Conservation (phyloP, 179 eudicot genomes). For the Nepenthes alata region DNA sequence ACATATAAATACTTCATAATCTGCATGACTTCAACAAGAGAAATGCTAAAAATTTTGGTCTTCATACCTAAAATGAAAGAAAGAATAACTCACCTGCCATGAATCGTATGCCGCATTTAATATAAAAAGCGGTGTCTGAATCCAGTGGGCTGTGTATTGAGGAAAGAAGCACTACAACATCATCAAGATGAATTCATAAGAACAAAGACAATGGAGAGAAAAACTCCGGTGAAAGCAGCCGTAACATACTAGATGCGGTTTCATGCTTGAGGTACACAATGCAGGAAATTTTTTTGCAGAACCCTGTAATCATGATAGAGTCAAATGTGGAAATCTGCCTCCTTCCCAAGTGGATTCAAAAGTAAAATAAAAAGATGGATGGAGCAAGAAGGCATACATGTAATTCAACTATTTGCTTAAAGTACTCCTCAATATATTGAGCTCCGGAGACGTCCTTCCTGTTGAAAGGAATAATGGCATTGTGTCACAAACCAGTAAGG, state of each 20-base stretch:
- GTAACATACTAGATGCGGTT: conserved; percentile 49
- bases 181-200: conserved; percentile 3
- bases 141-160: conserved; percentile 39
- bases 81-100: conserved; percentile 71
- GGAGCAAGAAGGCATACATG: conserved; percentile 38
- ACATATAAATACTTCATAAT: too few relatives aligned
- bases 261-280: conserved; percentile 41
- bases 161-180: conserved; percentile 75
- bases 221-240: background rate
- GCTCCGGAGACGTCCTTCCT: conserved; percentile 76
- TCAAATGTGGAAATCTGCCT: too few relatives aligned
- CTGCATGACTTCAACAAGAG: background rate
- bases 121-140: conserved; percentile 63
- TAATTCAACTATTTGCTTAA: conserved; percentile 45
- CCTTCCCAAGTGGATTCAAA: too few relatives aligned
- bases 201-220: background rate
- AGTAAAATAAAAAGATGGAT: too few relatives aligned
- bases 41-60: background rate
- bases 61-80: background rate
- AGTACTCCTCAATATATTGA: conserved; percentile 42
- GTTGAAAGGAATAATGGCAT: conserved; percentile 10
- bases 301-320: conserved; percentile 32
- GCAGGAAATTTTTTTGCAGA: conserved; percentile 49
- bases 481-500: background rate
- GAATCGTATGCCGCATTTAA: conserved; percentile 89